phyloP scores from a whole-genome alignment of 2,329 filamentous ascomycete species.

The Sarocladium brachiariae region DNA sequence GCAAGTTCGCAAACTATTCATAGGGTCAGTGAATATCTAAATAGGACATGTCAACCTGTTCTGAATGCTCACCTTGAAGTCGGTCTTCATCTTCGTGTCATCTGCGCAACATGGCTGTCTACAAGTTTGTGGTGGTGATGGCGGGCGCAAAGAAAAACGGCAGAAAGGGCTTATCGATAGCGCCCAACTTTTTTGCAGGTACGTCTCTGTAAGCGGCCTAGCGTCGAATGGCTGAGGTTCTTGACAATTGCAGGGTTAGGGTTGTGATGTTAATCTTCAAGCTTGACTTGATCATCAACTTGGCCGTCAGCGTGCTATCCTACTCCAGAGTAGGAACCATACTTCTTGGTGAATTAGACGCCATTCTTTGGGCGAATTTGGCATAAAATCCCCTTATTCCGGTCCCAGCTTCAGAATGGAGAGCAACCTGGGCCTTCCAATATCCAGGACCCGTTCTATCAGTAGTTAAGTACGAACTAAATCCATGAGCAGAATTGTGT shows the following conservation, averaged over 20 bases:
- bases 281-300: too few species aligned
- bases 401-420: too few species aligned
- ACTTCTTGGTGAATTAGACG: too few species aligned
- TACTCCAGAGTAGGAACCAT: too few species aligned
- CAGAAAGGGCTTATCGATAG: conserved; percentile 8
- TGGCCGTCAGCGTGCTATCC: too few species aligned
- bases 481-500: too few species aligned
- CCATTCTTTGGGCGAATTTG: too few species aligned
- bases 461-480: too few species aligned
- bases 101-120: conserved; percentile 25
- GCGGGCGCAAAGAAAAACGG: conserved; percentile 10
- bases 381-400: too few species aligned
- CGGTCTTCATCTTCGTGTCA: conserved; percentile 79
- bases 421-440: too few species aligned
- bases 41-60: neutral
- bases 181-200: neutral
- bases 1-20: conserved; percentile 85
- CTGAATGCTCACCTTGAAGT: conserved; percentile 73
- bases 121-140: neutral
- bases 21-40: neutral
- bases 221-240: neutral
- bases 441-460: too few species aligned
- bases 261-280: neutral
- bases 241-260: neutral
- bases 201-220: neutral